phyloP scores from a whole-genome alignment of 2,329 filamentous ascomycete species.

The Exserohilum turcica region DNA sequence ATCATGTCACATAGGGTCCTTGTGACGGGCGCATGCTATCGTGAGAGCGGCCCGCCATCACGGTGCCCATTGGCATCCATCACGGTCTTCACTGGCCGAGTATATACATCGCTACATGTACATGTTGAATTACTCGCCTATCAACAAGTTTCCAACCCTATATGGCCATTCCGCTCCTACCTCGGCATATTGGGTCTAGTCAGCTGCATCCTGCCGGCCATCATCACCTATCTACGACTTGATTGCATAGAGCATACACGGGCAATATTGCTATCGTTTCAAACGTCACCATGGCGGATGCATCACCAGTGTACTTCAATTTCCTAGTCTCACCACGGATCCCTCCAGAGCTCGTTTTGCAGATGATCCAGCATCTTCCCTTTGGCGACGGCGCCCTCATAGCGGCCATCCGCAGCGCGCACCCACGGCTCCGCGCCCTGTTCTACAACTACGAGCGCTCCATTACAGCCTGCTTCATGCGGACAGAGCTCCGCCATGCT shows the following conservation, averaged over 20 bases:
- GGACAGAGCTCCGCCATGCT: conserved; percentile 35
- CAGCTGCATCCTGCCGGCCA: not conserved
- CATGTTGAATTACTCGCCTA: not conserved
- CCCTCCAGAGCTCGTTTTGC: conserved; percentile 37
- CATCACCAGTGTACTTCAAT: conserved; percentile 1
- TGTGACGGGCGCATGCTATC: not conserved
- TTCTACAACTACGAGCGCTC: conserved; percentile 35
- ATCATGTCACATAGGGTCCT: not conserved
- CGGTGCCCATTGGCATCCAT: conserved; percentile 32
- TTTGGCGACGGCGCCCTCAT: conserved; percentile 31
- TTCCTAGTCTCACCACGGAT: conserved; percentile 26
- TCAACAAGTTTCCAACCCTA: not conserved
- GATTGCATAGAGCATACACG: not conserved
- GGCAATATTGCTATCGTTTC: not conserved
- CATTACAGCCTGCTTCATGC: conserved; percentile 29
- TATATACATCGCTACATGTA: conserved; percentile 12
- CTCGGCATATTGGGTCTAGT: conserved; percentile 1
- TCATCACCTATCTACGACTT: not conserved
- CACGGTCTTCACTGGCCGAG: conserved; percentile 31
- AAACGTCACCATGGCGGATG: not conserved
- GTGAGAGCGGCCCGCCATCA: conserved; percentile 27
- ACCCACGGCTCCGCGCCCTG: conserved; percentile 25
- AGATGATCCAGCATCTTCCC: conserved; percentile 32
- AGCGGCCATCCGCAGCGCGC: conserved; percentile 20
- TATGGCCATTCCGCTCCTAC: not conserved